phyloP scores from a whole-genome alignment of 2,329 filamentous ascomycete species.

The Taxawa tesnikishii region DNA sequence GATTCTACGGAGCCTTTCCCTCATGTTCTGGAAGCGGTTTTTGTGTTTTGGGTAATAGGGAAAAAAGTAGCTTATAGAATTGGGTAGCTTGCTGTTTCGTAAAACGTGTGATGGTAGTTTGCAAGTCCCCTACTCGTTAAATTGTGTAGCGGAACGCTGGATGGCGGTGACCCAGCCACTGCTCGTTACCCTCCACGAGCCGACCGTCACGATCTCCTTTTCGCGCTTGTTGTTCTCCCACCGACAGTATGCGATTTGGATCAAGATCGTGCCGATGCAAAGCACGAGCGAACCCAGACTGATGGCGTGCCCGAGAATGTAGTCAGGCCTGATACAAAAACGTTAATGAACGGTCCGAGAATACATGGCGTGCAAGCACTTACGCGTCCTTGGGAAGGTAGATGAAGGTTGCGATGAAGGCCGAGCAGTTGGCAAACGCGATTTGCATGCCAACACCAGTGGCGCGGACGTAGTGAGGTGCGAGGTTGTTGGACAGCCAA shows the following conservation, averaged over 20 bases:
- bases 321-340: slow-evolving; percentile 18
- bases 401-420: slow-evolving; percentile 28
- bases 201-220: slow-evolving; percentile 21
- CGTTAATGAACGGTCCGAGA: too few relatives aligned
- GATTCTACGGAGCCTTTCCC: too few relatives aligned
- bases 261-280: slow-evolving; percentile 21
- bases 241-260: slow-evolving; percentile 20
- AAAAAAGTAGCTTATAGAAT: too few relatives aligned
- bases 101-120: too few relatives aligned
- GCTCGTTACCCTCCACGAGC: slow-evolving; percentile 16
- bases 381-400: slow-evolving; percentile 27
- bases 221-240: slow-evolving; percentile 27
- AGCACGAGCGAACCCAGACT: too few relatives aligned
- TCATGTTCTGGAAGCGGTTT: too few relatives aligned
- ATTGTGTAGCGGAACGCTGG: slow-evolving; percentile 24
- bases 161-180: slow-evolving; percentile 25
- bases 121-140: background rate
- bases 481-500: slow-evolving; percentile 25
- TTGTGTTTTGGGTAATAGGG: too few relatives aligned
- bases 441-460: slow-evolving; percentile 24
- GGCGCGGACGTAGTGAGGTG: slow-evolving; percentile 25
- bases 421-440: slow-evolving; percentile 22
- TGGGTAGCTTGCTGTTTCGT: too few relatives aligned
- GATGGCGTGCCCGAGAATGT: slow-evolving; percentile 24
- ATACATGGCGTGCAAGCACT: too few relatives aligned